Percentiles rank a stretch among this genome's conserved stretches.
Conservation (phyloP, 768 basidiomycete species). For the Lactifluus pinguis region DNA sequence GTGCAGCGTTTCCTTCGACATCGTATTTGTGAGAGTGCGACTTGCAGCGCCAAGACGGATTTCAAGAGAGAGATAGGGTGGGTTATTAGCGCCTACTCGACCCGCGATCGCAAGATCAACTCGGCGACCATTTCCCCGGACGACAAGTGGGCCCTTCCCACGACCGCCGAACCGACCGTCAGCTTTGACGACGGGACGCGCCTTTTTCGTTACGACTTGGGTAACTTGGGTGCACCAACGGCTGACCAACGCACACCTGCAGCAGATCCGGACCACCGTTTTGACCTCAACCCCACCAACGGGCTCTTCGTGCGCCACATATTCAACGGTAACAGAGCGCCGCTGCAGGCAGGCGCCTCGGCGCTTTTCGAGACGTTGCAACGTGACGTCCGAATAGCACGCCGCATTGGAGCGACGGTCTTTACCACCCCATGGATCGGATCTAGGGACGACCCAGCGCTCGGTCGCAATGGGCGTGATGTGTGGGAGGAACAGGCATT, state of each 20-base stretch:
- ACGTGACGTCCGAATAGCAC: conserved; percentile 14
- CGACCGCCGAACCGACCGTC: background rate
- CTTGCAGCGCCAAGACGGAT: background rate
- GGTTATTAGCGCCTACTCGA: conserved; percentile 6
- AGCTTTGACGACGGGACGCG: conserved; percentile 7
- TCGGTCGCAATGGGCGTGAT: background rate
- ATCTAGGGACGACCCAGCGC: background rate
- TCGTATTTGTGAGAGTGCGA: conserved; percentile 4
- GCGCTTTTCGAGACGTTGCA: conserved; percentile 15
- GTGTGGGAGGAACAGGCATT: conserved; percentile 1
- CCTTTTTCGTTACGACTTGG: conserved; percentile 7
- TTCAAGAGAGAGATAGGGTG: conserved; percentile 2
- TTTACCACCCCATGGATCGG: background rate
- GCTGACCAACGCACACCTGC: background rate
- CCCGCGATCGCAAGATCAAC: conserved; percentile 8
- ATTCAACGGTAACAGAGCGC: conserved; percentile 13
- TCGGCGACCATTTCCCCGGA: conserved; percentile 11
- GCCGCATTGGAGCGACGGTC: background rate
- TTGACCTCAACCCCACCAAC: background rate
- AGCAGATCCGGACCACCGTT: background rate
- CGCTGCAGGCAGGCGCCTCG: conserved; percentile 6
- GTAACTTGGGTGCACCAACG: background rate
- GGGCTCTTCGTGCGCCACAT: conserved; percentile 9
- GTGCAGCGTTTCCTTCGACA: conserved; percentile 17
- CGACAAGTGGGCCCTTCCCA: conserved; percentile 4